Base-by-base conservation (phyloP, 2,329 filamentous ascomycete species). In the Colletotrichum spaethianum region DNA sequence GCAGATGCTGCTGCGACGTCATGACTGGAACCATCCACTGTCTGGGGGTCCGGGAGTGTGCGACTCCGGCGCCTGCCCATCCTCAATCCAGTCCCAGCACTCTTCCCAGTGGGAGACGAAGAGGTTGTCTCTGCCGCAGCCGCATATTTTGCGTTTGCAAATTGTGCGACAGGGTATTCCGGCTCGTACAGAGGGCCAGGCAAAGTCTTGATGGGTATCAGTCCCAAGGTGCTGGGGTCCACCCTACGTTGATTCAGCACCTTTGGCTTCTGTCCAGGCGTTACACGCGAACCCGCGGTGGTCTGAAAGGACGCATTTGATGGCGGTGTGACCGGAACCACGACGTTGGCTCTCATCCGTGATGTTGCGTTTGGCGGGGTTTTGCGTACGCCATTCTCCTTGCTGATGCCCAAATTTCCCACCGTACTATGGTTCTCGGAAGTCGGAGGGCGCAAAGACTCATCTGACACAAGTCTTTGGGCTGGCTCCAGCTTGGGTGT, bases 231-330 rank as follows among this genome's bases (percentile, higher is more conserved):
- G 57, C 38, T 53, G 38, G 38, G 65, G 48, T 67, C 59, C 59
- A 63, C 60, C 14, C 65, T 20, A 63, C 59, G 65, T 31, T 67
- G 65, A 46, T 67, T 67, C 26, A 67, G 40, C 36, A 67, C 65
- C 28, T 63, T 62, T 11, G 65, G 65, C 59, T 67, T 67, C 36
- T 55, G 46, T 4, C 36, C 23, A 16, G 23, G 44, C 36, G 33
- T 26, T 63, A 20, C 28, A 38, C 16, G 52, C 1, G 44, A 48
- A 18, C 28, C n/a, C n/a, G n/a, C 18, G 18, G 20, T 46, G 48
- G 23, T 26, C 5, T 20, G 28, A 53, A 20, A n/a, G 14, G 38
- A 50, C 12, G 28, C 16, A 9, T 31, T 31, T 40, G 42, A 66
- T 8, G 53, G 33, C 3, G 23, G 48, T 31, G 52, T 56, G 20